Conservation (phyloP, 768 basidiomycete genomes). For the Porphyrellus cyaneotinctus region DNA sequence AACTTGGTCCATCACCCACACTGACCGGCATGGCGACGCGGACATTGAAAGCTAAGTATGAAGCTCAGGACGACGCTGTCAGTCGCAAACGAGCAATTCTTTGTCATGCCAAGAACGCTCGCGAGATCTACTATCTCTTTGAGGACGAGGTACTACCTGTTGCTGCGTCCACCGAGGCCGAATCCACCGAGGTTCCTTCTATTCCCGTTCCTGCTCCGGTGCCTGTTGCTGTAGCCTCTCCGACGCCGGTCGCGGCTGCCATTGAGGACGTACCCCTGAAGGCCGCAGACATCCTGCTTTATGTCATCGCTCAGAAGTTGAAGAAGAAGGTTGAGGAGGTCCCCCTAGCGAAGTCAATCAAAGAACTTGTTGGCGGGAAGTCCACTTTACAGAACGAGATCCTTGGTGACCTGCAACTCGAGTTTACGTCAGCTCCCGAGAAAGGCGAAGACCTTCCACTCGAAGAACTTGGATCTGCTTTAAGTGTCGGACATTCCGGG, state of each 20-base stretch:
- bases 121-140: slow-evolving; percentile 97
- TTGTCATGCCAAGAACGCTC: slow-evolving; percentile 92
- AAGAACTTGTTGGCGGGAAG: slow-evolving; percentile 97
- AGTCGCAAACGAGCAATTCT: slow-evolving; percentile 75
- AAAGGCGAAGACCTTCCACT: slow-evolving; percentile 97
- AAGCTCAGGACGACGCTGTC: slow-evolving; percentile 80
- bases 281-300: slow-evolving; percentile 80
- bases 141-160: slow-evolving; percentile 67
- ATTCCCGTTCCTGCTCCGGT: slow-evolving; percentile 40
- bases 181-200: slow-evolving; percentile 38
- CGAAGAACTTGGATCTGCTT: slow-evolving; percentile 88
- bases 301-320: slow-evolving; percentile 94
- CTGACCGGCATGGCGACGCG: slow-evolving; percentile 92
- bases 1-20: slow-evolving; percentile 94
- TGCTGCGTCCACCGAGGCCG: slow-evolving; percentile 25
- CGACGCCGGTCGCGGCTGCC: slow-evolving; percentile 61
- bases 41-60: slow-evolving; percentile 92
- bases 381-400: slow-evolving; percentile 99
- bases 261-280: slow-evolving; percentile 92
- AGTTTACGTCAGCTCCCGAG: slow-evolving; percentile 93
- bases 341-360: slow-evolving; percentile 90
- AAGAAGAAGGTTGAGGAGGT: slow-evolving; percentile 93
- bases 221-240: slow-evolving; percentile 41
- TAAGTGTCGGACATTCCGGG: slow-evolving; percentile 80
- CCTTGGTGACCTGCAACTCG: slow-evolving; percentile 91